Percentiles rank a stretch among this genome's conserved stretches.
These are phyloP conservation scores for Graphilbum ipis-grandicollis DNA, from an alignment of 2,329 filamentous ascomycete genomes.

Conservation along the genomic window DNA sequence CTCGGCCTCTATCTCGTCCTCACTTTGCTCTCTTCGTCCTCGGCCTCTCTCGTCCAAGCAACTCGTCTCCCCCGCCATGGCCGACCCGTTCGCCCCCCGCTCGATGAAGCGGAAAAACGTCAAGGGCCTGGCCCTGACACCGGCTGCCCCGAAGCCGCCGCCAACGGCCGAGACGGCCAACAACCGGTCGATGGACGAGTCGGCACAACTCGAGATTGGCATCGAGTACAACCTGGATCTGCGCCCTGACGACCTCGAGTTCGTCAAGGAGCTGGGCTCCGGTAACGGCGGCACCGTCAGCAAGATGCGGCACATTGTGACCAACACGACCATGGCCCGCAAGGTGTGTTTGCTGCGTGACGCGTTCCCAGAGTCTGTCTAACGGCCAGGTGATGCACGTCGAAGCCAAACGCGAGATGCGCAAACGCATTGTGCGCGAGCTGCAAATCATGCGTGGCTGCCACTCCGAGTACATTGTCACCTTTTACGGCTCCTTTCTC, in stretches of 20 bases:
- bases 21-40: neutral
- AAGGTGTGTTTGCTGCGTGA: constrained; percentile 56
- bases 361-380: too few relatives aligned
- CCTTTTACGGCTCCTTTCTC: constrained; percentile 92
- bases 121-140: constrained; percentile 75
- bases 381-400: constrained; percentile 77
- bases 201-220: constrained; percentile 72
- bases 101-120: constrained; percentile 99
- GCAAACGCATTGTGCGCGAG: constrained; percentile 91
- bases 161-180: constrained; percentile 57
- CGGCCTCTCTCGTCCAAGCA: too few relatives aligned
- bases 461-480: constrained; percentile 92
- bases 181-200: constrained; percentile 40
- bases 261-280: constrained; percentile 84
- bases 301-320: constrained; percentile 90
- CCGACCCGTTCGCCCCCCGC: constrained; percentile 45
- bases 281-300: constrained; percentile 97
- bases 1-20: neutral
- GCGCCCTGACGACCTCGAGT: constrained; percentile 77
- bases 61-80: constrained; percentile 25
- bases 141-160: constrained; percentile 53
- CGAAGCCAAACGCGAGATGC: constrained; percentile 91
- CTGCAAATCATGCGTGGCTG: constrained; percentile 98
- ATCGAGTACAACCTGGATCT: constrained; percentile 93
- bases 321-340: constrained; percentile 90